Percentiles rank a stretch among this genome's conserved stretches.
These are phyloP conservation scores for Eucalyptus pauciflora DNA, from an alignment of 345 rosid genomes.

Conservation along the genomic window DNA sequence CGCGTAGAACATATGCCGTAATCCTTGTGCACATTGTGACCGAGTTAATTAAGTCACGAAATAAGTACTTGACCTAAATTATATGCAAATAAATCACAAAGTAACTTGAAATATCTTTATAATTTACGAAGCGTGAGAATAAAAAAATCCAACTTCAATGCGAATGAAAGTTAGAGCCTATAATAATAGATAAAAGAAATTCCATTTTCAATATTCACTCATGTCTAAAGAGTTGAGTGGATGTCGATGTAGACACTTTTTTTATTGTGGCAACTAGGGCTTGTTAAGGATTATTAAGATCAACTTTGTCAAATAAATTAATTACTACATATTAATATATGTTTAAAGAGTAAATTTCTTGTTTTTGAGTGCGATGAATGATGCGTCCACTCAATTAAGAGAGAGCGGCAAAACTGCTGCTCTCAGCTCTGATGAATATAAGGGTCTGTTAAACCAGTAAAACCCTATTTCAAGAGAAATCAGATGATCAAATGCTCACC, in stretches of 20 bases:
- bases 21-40: background rate
- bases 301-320: background rate
- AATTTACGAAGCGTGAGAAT: background rate
- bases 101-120: background rate
- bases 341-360: background rate
- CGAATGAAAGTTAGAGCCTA: background rate
- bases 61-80: background rate
- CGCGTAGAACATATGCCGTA: rapidly evolving
- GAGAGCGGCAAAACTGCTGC: background rate
- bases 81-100: background rate
- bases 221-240: background rate
- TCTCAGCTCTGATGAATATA: background rate
- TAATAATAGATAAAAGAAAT: background rate
- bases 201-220: background rate
- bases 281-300: background rate
- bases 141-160: background rate
- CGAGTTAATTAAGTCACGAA: background rate
- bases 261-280: background rate
- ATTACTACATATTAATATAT: background rate
- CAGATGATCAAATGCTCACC: background rate
- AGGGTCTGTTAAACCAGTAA: background rate
- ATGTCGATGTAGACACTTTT: background rate
- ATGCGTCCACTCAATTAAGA: background rate
- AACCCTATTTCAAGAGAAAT: background rate
- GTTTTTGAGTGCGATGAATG: background rate